Percentiles rank a stretch among this genome's conserved stretches.
phyloP scores from a whole-genome alignment of 208 protist species.

The Crithidia bombi region DNA sequence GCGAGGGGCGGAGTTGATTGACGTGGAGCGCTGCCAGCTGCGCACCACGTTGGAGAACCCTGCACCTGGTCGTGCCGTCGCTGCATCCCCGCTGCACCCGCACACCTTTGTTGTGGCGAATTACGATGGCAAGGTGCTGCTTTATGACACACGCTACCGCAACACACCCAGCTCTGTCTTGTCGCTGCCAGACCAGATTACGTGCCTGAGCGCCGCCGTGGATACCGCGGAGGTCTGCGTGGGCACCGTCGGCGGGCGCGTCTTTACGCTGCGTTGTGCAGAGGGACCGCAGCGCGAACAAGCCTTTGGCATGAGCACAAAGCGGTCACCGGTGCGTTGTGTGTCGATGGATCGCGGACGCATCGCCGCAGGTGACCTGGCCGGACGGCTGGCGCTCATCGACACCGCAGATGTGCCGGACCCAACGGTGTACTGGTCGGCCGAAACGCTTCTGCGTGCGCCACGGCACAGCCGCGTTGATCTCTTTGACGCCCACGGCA shows the following conservation, averaged over 20 bases:
- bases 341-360: slow-evolving; percentile 30
- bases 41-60: slow-evolving; percentile 37
- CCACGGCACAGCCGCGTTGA: slow-evolving; percentile 8
- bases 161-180: slow-evolving; percentile 35
- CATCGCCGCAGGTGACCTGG: slow-evolving; percentile 59
- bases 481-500: not conserved
- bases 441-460: slow-evolving; percentile 37
- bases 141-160: slow-evolving; percentile 56
- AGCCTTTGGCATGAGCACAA: slow-evolving; percentile 56
- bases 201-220: slow-evolving; percentile 30
- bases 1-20: slow-evolving; percentile 41
- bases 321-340: slow-evolving; percentile 44
- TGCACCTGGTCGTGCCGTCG: slow-evolving; percentile 41
- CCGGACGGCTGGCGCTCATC: slow-evolving; percentile 48
- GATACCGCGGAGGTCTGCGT: slow-evolving; percentile 40
- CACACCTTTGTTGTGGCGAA: slow-evolving; percentile 53
- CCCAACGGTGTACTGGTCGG: slow-evolving; percentile 54
- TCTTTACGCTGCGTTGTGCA: slow-evolving; percentile 62
- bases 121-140: slow-evolving; percentile 71
- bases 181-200: slow-evolving; percentile 67
- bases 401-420: slow-evolving; percentile 54
- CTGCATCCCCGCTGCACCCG: slow-evolving; percentile 32
- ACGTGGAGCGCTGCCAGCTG: slow-evolving; percentile 40
- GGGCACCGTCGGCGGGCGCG: slow-evolving; percentile 61
- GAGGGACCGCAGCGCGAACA: slow-evolving; percentile 50